Evolutionary conservation across 805 yeast genomes (phyloP).

Genomic region (Sugiyamaella chiloensis): DNA sequence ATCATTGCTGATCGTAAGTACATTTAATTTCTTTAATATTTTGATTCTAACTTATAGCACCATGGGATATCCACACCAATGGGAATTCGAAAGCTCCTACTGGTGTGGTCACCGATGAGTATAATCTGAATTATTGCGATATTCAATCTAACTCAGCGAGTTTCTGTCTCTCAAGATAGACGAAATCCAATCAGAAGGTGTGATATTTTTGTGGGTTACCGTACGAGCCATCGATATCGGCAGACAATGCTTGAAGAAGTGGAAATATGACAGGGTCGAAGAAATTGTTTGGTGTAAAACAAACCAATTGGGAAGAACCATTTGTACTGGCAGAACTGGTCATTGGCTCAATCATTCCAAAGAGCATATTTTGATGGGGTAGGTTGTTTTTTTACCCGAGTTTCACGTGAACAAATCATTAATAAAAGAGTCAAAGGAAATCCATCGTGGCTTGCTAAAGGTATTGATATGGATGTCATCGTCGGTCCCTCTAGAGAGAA

Average conservation of each 20-base stretch:
- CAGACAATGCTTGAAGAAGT: slow-evolving; percentile 62
- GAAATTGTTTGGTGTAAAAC: slow-evolving; percentile 90
- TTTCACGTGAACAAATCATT: neutral
- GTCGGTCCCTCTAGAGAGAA: slow-evolving; percentile 86
- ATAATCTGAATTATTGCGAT: slow-evolving; percentile 4
- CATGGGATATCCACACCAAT: slow-evolving; percentile 95
- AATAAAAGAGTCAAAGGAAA: slow-evolving; percentile 56
- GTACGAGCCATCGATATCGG: slow-evolving; percentile 92
- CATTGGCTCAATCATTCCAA: slow-evolving; percentile 96
- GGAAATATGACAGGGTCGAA: slow-evolving; percentile 81
- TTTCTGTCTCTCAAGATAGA: slow-evolving; percentile 62
- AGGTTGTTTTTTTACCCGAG: slow-evolving; percentile 4
- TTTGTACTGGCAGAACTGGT: slow-evolving; percentile 94
- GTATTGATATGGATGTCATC: slow-evolving; percentile 69
- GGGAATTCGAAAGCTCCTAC: slow-evolving; percentile 22
- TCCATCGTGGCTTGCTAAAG: slow-evolving; percentile 65
- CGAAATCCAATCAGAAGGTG: slow-evolving; percentile 76
- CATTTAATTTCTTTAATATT: neutral
- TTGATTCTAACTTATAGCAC: slow-evolving; percentile 39
- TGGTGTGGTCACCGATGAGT: slow-evolving; percentile 25
- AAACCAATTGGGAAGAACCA: slow-evolving; percentile 81
- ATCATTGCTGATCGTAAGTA: slow-evolving; percentile 70
- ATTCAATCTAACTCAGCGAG: slow-evolving; percentile 52
- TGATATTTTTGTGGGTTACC: slow-evolving; percentile 87
- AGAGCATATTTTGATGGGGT: slow-evolving; percentile 83